phyloP scores from a whole-genome alignment of 106 monocot genomes.

The Vanilla planifolia region DNA sequence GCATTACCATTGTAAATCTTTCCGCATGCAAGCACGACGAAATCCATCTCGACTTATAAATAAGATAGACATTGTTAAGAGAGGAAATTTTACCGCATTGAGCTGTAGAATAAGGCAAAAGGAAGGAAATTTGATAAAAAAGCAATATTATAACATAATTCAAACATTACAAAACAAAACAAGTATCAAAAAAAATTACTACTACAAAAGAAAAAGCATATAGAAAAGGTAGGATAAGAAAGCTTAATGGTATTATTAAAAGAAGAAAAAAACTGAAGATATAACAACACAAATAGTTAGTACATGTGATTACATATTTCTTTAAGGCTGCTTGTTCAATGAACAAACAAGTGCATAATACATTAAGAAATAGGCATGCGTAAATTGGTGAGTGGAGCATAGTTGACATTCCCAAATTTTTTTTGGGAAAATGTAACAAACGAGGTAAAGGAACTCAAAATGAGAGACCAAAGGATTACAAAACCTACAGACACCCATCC shows the following conservation, averaged over 20 bases:
- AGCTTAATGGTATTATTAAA: not conserved
- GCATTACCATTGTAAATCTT: conserved; percentile 50
- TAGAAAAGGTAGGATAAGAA: not conserved
- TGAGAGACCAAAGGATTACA: too few species aligned
- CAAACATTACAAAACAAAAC: not conserved
- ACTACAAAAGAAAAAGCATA: not conserved
- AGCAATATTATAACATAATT: not conserved
- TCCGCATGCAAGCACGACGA: conserved; percentile 86
- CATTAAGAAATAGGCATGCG: too few species aligned
- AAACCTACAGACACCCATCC: too few species aligned
- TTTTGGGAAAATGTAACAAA: too few species aligned
- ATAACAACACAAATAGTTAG: not conserved
- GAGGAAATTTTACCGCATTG: conserved; percentile 80
- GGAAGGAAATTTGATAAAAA: not conserved
- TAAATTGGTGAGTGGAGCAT: too few species aligned
- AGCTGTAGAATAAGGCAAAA: conserved; percentile 37
- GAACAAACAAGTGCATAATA: too few species aligned
- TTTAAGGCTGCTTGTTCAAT: too few species aligned
- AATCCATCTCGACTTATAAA: conserved; percentile 89
- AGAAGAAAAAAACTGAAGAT: not conserved
- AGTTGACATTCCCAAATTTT: too few species aligned
- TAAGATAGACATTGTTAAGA: conserved; percentile 72
- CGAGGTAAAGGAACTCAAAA: too few species aligned
- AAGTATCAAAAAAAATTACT: not conserved
- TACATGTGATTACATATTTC: not conserved